Evolutionary conservation across 176 grass and related monocot species (phyloP), one percentile per base, ranked within the genome.

Genomic region (Zizania latifolia): DNA sequence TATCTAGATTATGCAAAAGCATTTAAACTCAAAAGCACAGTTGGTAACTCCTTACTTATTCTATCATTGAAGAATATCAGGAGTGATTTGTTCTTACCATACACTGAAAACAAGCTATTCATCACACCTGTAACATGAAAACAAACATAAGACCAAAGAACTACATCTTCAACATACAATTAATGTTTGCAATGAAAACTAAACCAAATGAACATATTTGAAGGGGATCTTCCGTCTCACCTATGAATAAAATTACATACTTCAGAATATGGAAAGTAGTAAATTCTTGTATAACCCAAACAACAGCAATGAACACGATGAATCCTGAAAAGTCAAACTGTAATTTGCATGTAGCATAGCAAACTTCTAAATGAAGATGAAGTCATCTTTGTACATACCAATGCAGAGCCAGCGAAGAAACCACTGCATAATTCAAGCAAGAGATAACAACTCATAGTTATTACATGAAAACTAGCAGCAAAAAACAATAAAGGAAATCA

Each of bases 51-150:
- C 9, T n/a, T 51, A 7, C 29, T 58, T 81, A 35, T 77, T 87
- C 28, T 79, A 33, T 45, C 44, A 81, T 71, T n/a, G 59, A 60
- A 70, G 57, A 54, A 57, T 27, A 71, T 76, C 68, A 17, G 32
- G 37, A 51, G n/a, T 55, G 5, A 7, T 34, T 79, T 28, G 8
- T 72, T 78, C 87, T 92, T 86, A 99, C 95, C 95, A 41, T 94
- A 94, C 58, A 94, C 95, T 65, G 92, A 99, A 85, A 99, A 99
- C 37, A 99, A 88, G 84, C 95, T 99, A 75, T 99, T 99, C 95
- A 94, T 94, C 40, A 99, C 95, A 79, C 95, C 91, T 99, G 82
- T 32, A 83, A 45, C 36, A 84, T 80, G 45, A 19, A 80, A 79
- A 51, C 15, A 86, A 78, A 16, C 75, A 48, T 34, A 61, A 35